A percentile compares a stretch with the other conserved stretches of the same genome.
Conservation (phyloP, 306 rosid species). For the Sicyos baderoa region DNA sequence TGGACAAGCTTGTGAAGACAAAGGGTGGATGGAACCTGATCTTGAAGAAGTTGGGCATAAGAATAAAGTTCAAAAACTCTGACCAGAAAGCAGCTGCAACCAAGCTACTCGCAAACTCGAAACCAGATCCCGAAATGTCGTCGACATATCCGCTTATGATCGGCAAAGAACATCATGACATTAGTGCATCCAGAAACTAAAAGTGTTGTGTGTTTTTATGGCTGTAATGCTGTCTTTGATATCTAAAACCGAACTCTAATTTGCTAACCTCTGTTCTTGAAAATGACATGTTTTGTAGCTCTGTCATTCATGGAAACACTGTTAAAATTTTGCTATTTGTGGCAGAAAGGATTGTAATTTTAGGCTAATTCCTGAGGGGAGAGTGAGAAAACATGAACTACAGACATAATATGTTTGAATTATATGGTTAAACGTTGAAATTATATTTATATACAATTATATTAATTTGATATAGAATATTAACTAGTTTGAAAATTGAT, state of each 20-base stretch:
- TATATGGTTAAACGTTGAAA: too few species aligned
- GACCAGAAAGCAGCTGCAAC: slow-evolving; percentile 27
- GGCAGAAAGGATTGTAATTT: not conserved
- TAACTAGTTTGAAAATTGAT: too few species aligned
- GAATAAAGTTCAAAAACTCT: slow-evolving; percentile 38
- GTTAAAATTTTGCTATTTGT: not conserved
- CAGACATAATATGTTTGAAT: too few species aligned
- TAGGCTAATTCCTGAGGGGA: not conserved
- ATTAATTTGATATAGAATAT: too few species aligned
- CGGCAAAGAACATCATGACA: not conserved
- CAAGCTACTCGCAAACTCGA: slow-evolving; percentile 32
- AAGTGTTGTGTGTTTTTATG: not conserved
- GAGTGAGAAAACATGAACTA: too few species aligned
- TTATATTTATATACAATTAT: too few species aligned
- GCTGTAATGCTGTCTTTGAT: slow-evolving; percentile 9
- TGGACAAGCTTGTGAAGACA: slow-evolving; percentile 62
- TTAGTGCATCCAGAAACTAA: slow-evolving; percentile 2
- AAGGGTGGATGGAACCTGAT: slow-evolving; percentile 60
- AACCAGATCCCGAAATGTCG: slow-evolving; percentile 34
- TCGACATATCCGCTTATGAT: not conserved
- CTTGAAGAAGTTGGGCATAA: slow-evolving; percentile 49
- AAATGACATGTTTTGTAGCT: not conserved
- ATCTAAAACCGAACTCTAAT: slow-evolving; percentile 9
- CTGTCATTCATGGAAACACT: not conserved
- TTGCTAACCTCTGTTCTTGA: slow-evolving; percentile 1